These are phyloP conservation scores for Yarrowia alimentaria DNA, from an alignment of 805 yeast genomes.

Conservation along the genomic window DNA sequence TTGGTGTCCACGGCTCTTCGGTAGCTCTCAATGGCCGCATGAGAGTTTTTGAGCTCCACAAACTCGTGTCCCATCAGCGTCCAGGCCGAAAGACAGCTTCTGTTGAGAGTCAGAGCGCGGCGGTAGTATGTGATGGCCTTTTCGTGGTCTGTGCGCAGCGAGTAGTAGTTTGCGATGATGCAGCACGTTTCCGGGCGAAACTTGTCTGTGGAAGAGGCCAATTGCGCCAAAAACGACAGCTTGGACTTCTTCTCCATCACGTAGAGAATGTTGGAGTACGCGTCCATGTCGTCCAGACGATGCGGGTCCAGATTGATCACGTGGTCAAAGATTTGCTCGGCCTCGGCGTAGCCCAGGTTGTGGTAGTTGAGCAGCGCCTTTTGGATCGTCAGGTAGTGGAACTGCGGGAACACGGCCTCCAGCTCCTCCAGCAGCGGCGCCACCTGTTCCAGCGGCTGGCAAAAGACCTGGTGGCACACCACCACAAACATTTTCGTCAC, in stretches of 20 bases:
- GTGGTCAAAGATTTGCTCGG: constrained; percentile 76
- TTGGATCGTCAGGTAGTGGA: constrained; percentile 73
- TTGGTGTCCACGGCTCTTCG: constrained; percentile 89
- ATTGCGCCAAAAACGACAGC: constrained; percentile 81
- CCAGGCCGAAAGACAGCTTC: constrained; percentile 88
- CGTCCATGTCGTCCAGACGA: constrained; percentile 85
- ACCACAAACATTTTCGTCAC: constrained; percentile 62
- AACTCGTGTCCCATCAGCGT: constrained; percentile 98
- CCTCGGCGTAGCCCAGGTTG: constrained; percentile 76
- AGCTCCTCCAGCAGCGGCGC: constrained; percentile 51
- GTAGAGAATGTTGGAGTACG: constrained; percentile 89
- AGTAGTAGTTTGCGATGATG: constrained; percentile 88
- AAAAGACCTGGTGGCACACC: constrained; percentile 52
- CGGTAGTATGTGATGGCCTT: constrained; percentile 91
- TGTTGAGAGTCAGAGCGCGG: constrained; percentile 78
- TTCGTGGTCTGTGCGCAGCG: constrained; percentile 89
- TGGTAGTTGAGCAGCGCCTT: constrained; percentile 80
- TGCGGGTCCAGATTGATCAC: constrained; percentile 74
- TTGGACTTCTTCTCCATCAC: constrained; percentile 89
- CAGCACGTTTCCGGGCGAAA: constrained; percentile 94
- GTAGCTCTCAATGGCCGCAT: constrained; percentile 95
- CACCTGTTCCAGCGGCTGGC: constrained; percentile 50
- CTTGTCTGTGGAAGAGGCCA: constrained; percentile 75
- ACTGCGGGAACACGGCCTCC: constrained; percentile 61
- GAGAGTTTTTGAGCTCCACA: constrained; percentile 91